Evolutionary conservation across 768 basidiomycete genomes (phyloP), one percentile per base, ranked within the genome.

Genomic region (Hypholoma fasciculare): DNA sequence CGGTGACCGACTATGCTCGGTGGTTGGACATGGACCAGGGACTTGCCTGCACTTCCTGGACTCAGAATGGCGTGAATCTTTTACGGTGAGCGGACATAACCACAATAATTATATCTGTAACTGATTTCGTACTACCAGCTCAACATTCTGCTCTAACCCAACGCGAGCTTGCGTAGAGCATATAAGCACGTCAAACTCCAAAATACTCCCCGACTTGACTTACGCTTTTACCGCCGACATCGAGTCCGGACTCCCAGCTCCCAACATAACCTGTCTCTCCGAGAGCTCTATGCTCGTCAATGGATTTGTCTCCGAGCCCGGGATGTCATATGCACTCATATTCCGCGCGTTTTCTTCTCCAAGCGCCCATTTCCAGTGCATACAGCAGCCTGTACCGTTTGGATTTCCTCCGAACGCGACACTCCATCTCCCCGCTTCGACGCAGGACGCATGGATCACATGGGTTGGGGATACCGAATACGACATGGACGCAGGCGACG

Each of bases 381-480:
- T 69, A 14, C 72, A 74, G 57, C 57, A 66, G 40, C 71, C 74
- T 3, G 71, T 72, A 17, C 40, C 69, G 1, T 69, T 51, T 16
- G 72, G 73, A 9, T 42, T 64, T 30, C 67, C 75, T 4, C 70
- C 73, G 7, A 84, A 84, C 54, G 76, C 75, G 23, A 76, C 76
- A 50, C 71, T 90, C 19, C 71, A 70, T 34, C 75, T 90, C 13
- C 68, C 66, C 7, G 44, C 58, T 6, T n/a, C 57, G 14, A 27
- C 50, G 4, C 54, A 38, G 19, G 54, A 54, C 12, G 54, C 84
- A 0, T 88, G 84, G 86, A 71, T 90, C 62, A 81, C 83, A 7
- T 90, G 88, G 88, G 82, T 85, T 16, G 89, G 88, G n/a, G 87
- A 79, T 27, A 91, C 90, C 14, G 79, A 90, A 48, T 91, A 86